Evolutionary conservation across 2,329 filamentous ascomycete genomes (phyloP).

Genomic region (Dactylellina leptospora): DNA sequence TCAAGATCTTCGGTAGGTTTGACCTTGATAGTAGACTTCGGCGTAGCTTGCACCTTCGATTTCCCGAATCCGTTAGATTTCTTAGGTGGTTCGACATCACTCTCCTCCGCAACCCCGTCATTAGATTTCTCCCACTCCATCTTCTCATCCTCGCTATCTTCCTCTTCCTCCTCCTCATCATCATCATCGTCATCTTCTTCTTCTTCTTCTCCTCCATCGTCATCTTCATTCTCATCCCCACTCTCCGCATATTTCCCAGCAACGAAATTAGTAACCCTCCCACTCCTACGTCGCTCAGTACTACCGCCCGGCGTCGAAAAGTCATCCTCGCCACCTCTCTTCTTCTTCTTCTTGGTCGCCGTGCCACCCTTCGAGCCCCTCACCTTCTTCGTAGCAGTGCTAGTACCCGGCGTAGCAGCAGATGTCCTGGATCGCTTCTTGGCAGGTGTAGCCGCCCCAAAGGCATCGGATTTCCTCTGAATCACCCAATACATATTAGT

Average conservation of each 20-base stretch:
- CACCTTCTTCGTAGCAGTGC: constrained; percentile 53
- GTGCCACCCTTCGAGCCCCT: constrained; percentile 49
- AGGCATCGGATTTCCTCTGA: constrained; percentile 49
- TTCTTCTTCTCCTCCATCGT: constrained; percentile 61
- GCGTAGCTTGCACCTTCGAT: constrained; percentile 28
- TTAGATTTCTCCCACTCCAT: constrained; percentile 57
- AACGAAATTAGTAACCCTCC: constrained; percentile 60
- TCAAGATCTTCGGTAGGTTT: constrained; percentile 49
- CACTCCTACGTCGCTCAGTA: constrained; percentile 59
- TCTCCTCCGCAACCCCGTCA: constrained; percentile 53
- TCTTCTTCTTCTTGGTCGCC: constrained; percentile 58
- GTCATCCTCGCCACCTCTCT: constrained; percentile 52
- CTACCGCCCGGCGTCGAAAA: constrained; percentile 49
- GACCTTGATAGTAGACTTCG: constrained; percentile 2
- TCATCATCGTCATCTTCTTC: constrained; percentile 60
- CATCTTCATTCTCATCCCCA: constrained; percentile 62
- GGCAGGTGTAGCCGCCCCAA: constrained; percentile 35
- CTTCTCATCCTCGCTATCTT: constrained; percentile 57
- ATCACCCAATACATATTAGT: background rate
- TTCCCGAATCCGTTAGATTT: constrained; percentile 37
- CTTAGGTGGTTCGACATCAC: constrained; percentile 44
- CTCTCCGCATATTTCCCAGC: constrained; percentile 59
- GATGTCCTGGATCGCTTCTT: constrained; percentile 53
- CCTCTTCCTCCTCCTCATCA: constrained; percentile 59
- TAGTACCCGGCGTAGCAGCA: constrained; percentile 15